phyloP scores from a whole-genome alignment of 805 yeast species.

The Yamadazyma takamatsuzukensis region DNA sequence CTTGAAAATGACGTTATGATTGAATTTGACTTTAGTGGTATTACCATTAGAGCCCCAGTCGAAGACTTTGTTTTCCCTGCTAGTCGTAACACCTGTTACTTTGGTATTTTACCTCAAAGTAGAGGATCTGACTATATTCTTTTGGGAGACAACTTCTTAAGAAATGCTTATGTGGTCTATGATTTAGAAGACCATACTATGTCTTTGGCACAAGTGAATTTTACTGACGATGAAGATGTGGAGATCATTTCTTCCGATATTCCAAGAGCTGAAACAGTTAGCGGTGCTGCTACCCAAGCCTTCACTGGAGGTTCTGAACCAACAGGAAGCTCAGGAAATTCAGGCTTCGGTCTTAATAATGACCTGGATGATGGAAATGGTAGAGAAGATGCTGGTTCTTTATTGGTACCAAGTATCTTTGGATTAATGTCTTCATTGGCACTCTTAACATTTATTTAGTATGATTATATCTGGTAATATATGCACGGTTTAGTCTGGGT shows the following conservation, averaged over 20 bases:
- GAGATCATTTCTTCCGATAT: conserved; percentile 38
- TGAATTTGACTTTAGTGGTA: conserved; percentile 56
- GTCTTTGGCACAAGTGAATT: conserved; percentile 43
- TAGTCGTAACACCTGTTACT: conserved; percentile 17
- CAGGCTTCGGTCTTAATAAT: too few relatives aligned
- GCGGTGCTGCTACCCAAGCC: conserved; percentile 44
- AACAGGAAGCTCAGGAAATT: not conserved
- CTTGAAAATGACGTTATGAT: conserved; percentile 17
- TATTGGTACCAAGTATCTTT: not conserved
- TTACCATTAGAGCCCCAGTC: conserved; percentile 48
- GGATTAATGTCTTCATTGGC: not conserved
- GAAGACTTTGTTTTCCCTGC: conserved; percentile 22
- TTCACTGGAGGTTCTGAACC: conserved; percentile 9
- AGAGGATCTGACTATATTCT: conserved; percentile 22
- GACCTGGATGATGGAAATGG: too few relatives aligned
- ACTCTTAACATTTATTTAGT: not conserved
- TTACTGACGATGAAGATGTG: conserved; percentile 34
- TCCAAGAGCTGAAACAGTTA: conserved; percentile 33
- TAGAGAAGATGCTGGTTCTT: not conserved
- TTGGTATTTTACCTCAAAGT: conserved; percentile 24
- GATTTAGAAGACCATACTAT: conserved; percentile 56
- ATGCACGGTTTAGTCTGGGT: too few relatives aligned
- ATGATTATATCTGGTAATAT: too few relatives aligned
- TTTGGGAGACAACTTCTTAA: conserved; percentile 64
- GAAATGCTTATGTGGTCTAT: conserved; percentile 62